These are phyloP conservation scores for Waltergamsia citrina DNA, from an alignment of 2,329 filamentous ascomycete species.

Conservation along the genomic window DNA sequence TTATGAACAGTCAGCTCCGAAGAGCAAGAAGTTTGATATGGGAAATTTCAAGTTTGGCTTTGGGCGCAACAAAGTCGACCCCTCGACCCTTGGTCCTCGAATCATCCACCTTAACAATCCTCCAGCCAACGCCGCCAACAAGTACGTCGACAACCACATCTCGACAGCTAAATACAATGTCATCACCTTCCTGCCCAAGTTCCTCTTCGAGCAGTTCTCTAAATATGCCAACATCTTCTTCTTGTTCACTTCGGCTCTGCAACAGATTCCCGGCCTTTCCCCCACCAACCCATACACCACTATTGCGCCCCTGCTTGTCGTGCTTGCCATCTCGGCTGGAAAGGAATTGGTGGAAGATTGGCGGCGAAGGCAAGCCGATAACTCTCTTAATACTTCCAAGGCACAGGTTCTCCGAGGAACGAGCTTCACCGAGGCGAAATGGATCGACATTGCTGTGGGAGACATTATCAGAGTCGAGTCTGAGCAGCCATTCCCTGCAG, in stretches of 20 bases:
- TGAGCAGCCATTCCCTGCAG: conserved; percentile 89
- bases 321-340: conserved; percentile 86
- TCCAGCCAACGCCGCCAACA: conserved; percentile 79
- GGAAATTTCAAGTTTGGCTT: conserved; percentile 90
- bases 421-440: conserved; percentile 76
- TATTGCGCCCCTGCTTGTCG: conserved; percentile 84
- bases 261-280: conserved; percentile 91
- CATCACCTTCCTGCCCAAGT: conserved; percentile 89
- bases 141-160: conserved; percentile 93
- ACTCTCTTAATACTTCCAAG: conserved; percentile 77
- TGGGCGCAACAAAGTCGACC: conserved; percentile 74
- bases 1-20: conserved; percentile 21
- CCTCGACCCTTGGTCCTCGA: conserved; percentile 81
- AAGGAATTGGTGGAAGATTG: conserved; percentile 95
- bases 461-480: conserved; percentile 91
- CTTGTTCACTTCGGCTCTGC: conserved; percentile 88
- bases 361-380: conserved; percentile 79
- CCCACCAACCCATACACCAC: conserved; percentile 95
- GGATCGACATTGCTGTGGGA: conserved; percentile 88
- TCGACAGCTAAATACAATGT: conserved; percentile 97
- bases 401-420: conserved; percentile 77
- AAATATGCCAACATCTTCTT: conserved; percentile 99
- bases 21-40: conserved; percentile 53
- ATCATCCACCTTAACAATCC: conserved; percentile 96
- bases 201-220: conserved; percentile 95